Conservation (phyloP, 1,284 basidiomycete genomes). For the Ceratobasidium papillatum region DNA sequence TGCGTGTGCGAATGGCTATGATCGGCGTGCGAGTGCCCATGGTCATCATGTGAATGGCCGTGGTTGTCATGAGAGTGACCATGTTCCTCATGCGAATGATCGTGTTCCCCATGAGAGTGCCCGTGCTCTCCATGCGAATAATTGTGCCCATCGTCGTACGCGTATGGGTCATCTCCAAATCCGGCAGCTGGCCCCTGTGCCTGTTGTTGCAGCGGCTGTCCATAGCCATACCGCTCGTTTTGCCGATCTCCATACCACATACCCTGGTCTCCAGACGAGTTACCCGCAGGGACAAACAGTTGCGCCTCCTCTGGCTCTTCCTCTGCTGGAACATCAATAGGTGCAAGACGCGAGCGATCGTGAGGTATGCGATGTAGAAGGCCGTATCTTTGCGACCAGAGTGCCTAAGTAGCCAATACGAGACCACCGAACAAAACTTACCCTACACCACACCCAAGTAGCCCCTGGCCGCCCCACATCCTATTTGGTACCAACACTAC, state of each 20-base stretch:
- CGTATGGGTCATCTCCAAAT: slow-evolving; percentile 10
- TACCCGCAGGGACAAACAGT: slow-evolving; percentile 79
- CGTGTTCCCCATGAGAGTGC: slow-evolving; percentile 16
- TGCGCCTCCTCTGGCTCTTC: slow-evolving; percentile 46
- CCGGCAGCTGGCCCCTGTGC: slow-evolving; percentile 18
- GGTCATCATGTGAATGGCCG: slow-evolving; percentile 37
- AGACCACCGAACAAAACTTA: slow-evolving; percentile 51
- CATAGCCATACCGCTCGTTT: slow-evolving; percentile 38
- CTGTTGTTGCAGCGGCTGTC: slow-evolving; percentile 12
- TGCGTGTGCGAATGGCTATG: slow-evolving; percentile 31
- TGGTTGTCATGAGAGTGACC: slow-evolving; percentile 34
- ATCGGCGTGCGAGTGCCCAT: slow-evolving; percentile 25
- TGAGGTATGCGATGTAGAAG: slow-evolving; percentile 89
- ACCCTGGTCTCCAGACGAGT: slow-evolving; percentile 16
- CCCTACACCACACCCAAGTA: slow-evolving; percentile 94
- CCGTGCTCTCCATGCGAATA: slow-evolving; percentile 32
- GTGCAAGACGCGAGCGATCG: slow-evolving; percentile 43
- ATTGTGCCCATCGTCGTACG: slow-evolving; percentile 32
- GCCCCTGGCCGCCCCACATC: slow-evolving; percentile 94
- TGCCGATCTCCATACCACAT: slow-evolving; percentile 47
- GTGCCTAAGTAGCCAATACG: neutral
- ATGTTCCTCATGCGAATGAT: slow-evolving; percentile 29
- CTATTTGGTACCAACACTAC: slow-evolving; percentile 93
- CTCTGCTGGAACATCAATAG: slow-evolving; percentile 35
- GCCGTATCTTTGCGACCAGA: slow-evolving; percentile 57